Evolutionary conservation across 2,329 filamentous ascomycete species (phyloP), one percentile per base, ranked within the genome.

Genomic region (Aspergillus arachidicola): DNA sequence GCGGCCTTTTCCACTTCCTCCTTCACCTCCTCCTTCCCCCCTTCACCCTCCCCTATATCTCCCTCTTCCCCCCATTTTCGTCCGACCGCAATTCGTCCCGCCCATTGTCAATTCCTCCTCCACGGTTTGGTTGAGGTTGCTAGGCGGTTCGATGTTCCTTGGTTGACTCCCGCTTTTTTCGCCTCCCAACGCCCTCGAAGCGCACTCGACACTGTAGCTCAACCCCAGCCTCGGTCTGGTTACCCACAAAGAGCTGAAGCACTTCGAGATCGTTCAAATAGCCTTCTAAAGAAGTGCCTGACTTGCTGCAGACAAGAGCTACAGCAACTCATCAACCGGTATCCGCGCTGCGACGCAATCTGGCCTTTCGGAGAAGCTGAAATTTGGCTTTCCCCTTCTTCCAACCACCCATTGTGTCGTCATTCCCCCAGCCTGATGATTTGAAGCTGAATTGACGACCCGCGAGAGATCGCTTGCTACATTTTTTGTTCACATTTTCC

Each of bases 61-160:
- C 51, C 32, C 57, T 57, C 59, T 46, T 65, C 50, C 43, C 58
- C 57, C 45, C 36, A 45, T 26, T 63, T 57, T 53, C 43, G 21
- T 55, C 43, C 57, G 14, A 14, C 51, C 50, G 38, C 48, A 30
- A 21, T 30, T 34, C 38, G 34, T 50, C 57, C 21, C 28, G 41
- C 23, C 41, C 45, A 55, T 43, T 41, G 19, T 56, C 34, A 55
- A 50, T 61, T 58, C 60, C 56, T 62, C 57, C 53, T 59, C 60
- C 58, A 53, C 53, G 48, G 43, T 53, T 54, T 58, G 54, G 58
- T 64, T 62, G 65, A 64, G 61, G 57, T 64, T 65, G 57, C 60
- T 62, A 58, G 64, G 51, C 59, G 66, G 56, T 58, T 68, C 68
- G 59, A 68, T 68, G 64, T 59, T 60, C 63, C 53, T 63, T 53